A percentile compares a stretch with the other conserved stretches of the same genome.
These are phyloP conservation scores for Ziziphus jujuba DNA, from an alignment of 306 rosid species.

Conservation along the genomic window DNA sequence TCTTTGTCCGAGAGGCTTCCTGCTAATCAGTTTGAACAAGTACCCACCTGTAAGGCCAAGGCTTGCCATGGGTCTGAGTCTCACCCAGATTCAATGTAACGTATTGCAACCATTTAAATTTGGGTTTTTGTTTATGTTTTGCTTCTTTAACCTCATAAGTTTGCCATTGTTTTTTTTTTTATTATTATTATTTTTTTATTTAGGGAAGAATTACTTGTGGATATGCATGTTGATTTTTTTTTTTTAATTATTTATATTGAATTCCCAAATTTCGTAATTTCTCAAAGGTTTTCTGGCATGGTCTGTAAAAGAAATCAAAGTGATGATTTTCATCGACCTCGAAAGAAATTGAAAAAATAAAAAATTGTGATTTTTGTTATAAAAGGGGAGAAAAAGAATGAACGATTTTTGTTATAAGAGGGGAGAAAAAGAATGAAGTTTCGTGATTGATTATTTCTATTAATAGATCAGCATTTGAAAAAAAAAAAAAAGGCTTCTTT, in stretches of 20 bases:
- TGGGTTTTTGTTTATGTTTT: neutral
- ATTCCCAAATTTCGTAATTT: too few species aligned
- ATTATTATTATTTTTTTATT: neutral
- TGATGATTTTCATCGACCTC: neutral
- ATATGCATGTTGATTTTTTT: too few species aligned
- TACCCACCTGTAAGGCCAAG: slow-evolving; percentile 43
- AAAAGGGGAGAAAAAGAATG: neutral
- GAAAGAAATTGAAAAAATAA: neutral
- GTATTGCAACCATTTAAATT: too few species aligned
- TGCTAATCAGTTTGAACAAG: slow-evolving; percentile 37
- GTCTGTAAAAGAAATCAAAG: neutral
- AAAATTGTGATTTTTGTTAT: too few species aligned
- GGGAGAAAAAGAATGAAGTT: too few species aligned
- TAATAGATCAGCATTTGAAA: neutral
- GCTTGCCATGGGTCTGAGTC: slow-evolving; percentile 10
- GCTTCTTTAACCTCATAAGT: neutral
- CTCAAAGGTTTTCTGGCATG: neutral
- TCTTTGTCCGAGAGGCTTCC: slow-evolving; percentile 58
- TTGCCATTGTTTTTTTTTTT: neutral
- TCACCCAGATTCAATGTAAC: too few species aligned
- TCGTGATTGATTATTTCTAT: too few species aligned
- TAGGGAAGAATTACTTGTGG: neutral
- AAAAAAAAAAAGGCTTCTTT: too few species aligned
- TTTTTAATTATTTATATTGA: too few species aligned
- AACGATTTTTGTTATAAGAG: too few species aligned